Evolutionary conservation across 257 asterid genomes (phyloP), one percentile per base, ranked within the genome.

Genomic region (Parsonsia alboflavescens): DNA sequence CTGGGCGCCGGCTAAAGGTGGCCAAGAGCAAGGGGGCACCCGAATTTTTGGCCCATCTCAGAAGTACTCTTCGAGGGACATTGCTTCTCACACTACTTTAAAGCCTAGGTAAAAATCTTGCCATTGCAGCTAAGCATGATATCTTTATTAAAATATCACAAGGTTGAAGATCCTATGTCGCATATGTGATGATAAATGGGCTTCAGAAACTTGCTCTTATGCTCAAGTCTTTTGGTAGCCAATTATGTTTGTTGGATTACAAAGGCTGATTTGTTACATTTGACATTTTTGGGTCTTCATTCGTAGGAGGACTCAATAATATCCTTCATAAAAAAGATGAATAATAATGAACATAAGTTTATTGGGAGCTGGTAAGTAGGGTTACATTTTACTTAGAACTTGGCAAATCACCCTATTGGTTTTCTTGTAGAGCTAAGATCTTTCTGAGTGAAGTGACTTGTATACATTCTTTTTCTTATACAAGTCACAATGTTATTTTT

Each of bases 1-100:
- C n/a, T n/a, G n/a, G n/a, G n/a, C n/a, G n/a, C n/a, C n/a, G n/a
- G 99, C 99, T 0, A 92, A 94, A 80, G 99, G 99, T 54, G 98
- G 98, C 61, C 93, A 91, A 80, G 99, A 95, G 75, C 99, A 95
- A 82, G 97, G 99, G 0, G 99, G 99, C 0, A 80, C 99, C 49
- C 85, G 99, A 56, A 95, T 95, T 24, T 95, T 95, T 74, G 97
- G 98, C 13, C 96, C 98, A 2, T 95, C 98, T 44, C 99, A 92
- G 79, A 95, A 95, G 82, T 95, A 95, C 76, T 95, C 99, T 30
- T 95, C 99, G n/a, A 84, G 98, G 84, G 97, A 92, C 71, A 87
- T 92, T 70, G 99, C 98, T 41, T 48, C 99, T 54, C 99, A 94
- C 78, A 95, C 98, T 22, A 84, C 93, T 65, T 77, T 95, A 67